Conservation (phyloP, 139 green algal species). For the Tetradesmus obliquus region DNA sequence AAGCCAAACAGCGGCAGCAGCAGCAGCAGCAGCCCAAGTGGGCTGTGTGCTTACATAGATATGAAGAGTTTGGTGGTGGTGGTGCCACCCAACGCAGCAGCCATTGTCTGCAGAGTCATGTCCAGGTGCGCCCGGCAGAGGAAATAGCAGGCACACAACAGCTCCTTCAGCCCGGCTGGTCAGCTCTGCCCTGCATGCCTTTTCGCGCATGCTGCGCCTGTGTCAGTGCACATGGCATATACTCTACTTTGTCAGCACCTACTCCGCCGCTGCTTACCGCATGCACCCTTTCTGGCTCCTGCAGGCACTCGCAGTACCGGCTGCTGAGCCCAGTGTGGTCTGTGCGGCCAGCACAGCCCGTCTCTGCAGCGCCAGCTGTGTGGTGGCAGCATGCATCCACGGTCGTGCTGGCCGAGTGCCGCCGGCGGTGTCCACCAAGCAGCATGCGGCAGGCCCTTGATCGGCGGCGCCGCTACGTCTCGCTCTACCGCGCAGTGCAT, state of each 20-base stretch:
- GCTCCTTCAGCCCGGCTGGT: neutral
- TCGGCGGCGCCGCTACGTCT: slow-evolving; percentile 45
- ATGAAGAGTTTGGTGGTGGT: slow-evolving; percentile 17
- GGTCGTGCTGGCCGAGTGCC: slow-evolving; percentile 55
- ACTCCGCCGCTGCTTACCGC: too few relatives aligned
- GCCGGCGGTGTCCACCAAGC: slow-evolving; percentile 16
- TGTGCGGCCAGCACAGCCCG: slow-evolving; percentile 6
- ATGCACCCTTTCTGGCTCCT: neutral
- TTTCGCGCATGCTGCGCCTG: too few relatives aligned
- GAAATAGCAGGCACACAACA: neutral
- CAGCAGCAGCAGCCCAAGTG: neutral
- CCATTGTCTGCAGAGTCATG: slow-evolving; percentile 11
- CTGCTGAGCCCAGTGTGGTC: slow-evolving; percentile 27
- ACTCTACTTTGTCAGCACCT: too few relatives aligned
- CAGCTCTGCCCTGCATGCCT: too few relatives aligned
- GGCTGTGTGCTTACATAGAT: neutral
- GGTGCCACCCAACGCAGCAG: slow-evolving; percentile 22
- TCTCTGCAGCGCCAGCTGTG: slow-evolving; percentile 35
- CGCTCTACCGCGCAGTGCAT: slow-evolving; percentile 45
- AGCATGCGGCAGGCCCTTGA: slow-evolving; percentile 43
- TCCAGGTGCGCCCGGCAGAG: neutral
- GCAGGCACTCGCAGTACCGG: slow-evolving; percentile 24
- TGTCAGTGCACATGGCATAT: too few relatives aligned
- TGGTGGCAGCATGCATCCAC: slow-evolving; percentile 68
- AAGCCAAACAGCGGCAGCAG: neutral